Percentiles rank a stretch among this genome's conserved stretches.
Conservation (phyloP, 352 stramenopile genomes). For the Blastocystis sp. region DNA sequence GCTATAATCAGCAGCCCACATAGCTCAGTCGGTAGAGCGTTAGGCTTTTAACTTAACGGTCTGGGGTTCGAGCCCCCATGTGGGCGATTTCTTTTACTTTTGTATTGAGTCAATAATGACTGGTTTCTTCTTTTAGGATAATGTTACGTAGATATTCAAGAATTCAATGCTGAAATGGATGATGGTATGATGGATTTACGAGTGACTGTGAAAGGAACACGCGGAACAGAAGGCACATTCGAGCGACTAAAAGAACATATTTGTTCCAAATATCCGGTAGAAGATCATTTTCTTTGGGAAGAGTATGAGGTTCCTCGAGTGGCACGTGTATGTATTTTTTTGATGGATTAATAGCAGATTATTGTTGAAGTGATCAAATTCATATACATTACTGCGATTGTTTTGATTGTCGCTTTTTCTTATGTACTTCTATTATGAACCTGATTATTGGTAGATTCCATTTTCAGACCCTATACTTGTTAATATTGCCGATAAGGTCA, state of each 20-base stretch:
- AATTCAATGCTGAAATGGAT: not conserved
- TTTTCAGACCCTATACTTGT: not conserved
- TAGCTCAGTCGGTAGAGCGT: conserved; percentile 66
- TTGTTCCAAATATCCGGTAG: not conserved
- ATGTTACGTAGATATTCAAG: not conserved
- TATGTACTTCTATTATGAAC: not conserved
- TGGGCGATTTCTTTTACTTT: conserved; percentile 11
- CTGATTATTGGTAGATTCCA: not conserved
- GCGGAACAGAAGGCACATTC: not conserved
- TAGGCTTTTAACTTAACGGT: conserved; percentile 68
- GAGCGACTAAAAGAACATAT: not conserved
- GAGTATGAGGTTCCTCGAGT: not conserved
- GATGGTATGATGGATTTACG: not conserved
- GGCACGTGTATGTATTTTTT: not conserved
- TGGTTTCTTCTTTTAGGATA: not conserved
- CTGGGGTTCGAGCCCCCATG: conserved; percentile 66
- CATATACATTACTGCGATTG: not conserved
- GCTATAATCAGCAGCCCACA: not conserved
- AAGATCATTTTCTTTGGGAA: not conserved
- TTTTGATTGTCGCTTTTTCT: not conserved
- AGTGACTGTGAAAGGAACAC: conserved; percentile 6
- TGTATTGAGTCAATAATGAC: not conserved
- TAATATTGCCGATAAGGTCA: not conserved
- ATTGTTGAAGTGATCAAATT: not conserved
- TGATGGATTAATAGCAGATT: not conserved